Base-by-base conservation (phyloP, 2,329 filamentous ascomycete species). In the Periglandula ipomoeae region DNA sequence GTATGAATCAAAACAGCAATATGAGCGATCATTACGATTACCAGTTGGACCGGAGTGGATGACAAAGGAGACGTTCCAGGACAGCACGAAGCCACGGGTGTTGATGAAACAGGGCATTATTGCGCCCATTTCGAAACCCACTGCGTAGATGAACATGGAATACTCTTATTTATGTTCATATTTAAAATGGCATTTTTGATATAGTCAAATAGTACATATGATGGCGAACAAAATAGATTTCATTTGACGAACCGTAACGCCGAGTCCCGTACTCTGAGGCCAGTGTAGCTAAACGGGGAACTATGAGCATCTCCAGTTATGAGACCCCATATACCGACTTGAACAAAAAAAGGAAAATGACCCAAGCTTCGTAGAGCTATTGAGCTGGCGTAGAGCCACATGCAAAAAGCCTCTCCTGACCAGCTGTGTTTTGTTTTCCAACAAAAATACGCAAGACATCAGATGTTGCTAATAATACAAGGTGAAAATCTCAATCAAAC, bases 41-140 rank as follows among this genome's bases (percentile, higher is more conserved):
- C 93, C 93, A 1, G 81, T 97, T 52, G 93, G 93, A 1, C 88
- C 86, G 15, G 91, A 98, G 68, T 98, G 91, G 90, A 82, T 84
- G 57, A 97, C 91, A n/a, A 96, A 95, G 78, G 82, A 89, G 71
- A 89, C 86, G 13, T 93, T 93, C 76, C 90, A 97, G 73, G 81
- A 85, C 58, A 80, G 80, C 52, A 95, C 87, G 51, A 95, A 91
- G 77, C 93, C 93, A 50, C 81, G 89, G 59, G 79, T 97, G 56
- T 74, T 97, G 65, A 73, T 95, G 65, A 96, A 95, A 74, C 87
- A 90, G 70, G 93, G 93, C 42, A 76, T 94, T 56, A 89, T 98
- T 66, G 78, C 81, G 59, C 87, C 93, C 37, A 87, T 98, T 79
- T 81, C 84, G 50, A 90, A 86, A 70, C 91, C 91, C 17, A 72